Conservation (phyloP, 2,329 filamentous ascomycete species). For the Xylariaceae sp. region DNA sequence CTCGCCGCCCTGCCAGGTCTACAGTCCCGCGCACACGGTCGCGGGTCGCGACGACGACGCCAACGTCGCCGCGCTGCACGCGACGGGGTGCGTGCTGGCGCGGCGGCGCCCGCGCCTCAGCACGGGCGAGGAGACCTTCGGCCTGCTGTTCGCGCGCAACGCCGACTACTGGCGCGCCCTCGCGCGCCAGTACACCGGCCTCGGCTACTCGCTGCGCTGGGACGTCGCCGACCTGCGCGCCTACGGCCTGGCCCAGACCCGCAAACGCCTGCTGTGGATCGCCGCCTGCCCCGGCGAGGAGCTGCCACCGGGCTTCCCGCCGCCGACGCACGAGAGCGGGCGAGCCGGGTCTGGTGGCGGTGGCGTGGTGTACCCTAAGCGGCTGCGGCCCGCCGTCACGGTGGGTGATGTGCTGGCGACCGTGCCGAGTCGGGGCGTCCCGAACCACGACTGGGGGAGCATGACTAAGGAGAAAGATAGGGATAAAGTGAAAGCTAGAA, state of each 20-base stretch:
- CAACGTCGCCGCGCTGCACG: conserved; percentile 53
- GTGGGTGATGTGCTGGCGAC: conserved; percentile 31
- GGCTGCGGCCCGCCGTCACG: conserved; percentile 33
- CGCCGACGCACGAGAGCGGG: conserved; percentile 43
- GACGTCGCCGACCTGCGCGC: conserved; percentile 44
- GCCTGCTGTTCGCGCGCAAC: conserved; percentile 46
- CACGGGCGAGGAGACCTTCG: conserved; percentile 71
- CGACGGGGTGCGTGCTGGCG: conserved; percentile 44
- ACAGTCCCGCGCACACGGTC: conserved; percentile 60
- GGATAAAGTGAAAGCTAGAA: conserved; percentile 7
- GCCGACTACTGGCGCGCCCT: conserved; percentile 47
- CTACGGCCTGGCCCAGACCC: conserved; percentile 40
- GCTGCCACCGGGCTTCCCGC: conserved; percentile 55
- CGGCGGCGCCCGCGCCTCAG: conserved; percentile 55
- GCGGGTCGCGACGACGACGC: conserved; percentile 49
- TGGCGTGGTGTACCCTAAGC: no score
- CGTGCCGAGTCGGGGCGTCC: conserved; percentile 16
- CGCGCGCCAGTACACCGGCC: conserved; percentile 53
- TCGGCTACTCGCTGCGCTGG: conserved; percentile 64
- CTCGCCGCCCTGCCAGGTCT: conserved; percentile 68
- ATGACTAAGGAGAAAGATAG: neutral
- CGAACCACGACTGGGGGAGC: conserved; percentile 29
- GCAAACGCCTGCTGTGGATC: conserved; percentile 46
- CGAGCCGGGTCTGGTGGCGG: no score
- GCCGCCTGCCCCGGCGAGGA: conserved; percentile 58